Percentiles rank a stretch among this genome's conserved stretches.
phyloP scores from a whole-genome alignment of 768 basidiomycete species.

The Boletellus emodensis region DNA sequence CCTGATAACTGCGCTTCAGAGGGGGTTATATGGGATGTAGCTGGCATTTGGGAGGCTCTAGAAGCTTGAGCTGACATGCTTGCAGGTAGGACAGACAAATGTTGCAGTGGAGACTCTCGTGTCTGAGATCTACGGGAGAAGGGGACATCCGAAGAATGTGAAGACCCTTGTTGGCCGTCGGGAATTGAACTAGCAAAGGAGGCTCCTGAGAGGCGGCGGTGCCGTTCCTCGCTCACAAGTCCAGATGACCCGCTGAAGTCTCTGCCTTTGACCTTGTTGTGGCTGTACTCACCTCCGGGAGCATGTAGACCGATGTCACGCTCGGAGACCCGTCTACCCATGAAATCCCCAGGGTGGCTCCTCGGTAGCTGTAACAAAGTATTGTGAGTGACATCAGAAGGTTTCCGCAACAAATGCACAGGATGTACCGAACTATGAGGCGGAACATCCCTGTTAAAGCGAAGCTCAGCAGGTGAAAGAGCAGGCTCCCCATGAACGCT shows the following conservation, averaged over 20 bases:
- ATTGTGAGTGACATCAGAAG: slow-evolving; percentile 23
- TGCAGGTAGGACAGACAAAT: slow-evolving; percentile 25
- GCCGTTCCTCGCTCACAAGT: slow-evolving; percentile 13
- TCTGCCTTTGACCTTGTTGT: slow-evolving; percentile 16
- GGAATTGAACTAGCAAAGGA: slow-evolving; percentile 21
- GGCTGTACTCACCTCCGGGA: slow-evolving; percentile 14
- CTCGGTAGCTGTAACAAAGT: slow-evolving; percentile 15
- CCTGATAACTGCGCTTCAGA: slow-evolving; percentile 32
- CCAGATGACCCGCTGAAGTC: slow-evolving; percentile 14
- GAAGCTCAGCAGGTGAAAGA: slow-evolving; percentile 39
- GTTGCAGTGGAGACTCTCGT: slow-evolving; percentile 41
- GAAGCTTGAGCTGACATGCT: slow-evolving; percentile 6
- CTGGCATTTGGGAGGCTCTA: slow-evolving; percentile 40
- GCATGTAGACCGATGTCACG: slow-evolving; percentile 12
- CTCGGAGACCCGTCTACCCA: slow-evolving; percentile 16
- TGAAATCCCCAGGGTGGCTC: slow-evolving; percentile 16
- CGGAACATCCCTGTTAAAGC: slow-evolving; percentile 44
- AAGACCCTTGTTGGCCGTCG: slow-evolving; percentile 19
- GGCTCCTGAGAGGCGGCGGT: slow-evolving; percentile 21
- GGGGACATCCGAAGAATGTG: slow-evolving; percentile 19
- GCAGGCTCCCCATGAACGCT: slow-evolving; percentile 41
- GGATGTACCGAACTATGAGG: slow-evolving; percentile 37
- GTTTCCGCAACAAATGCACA: slow-evolving; percentile 63
- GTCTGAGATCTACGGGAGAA: slow-evolving; percentile 36
- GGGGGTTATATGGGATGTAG: slow-evolving; percentile 38